These are phyloP conservation scores for Citrullus colocynthis DNA, from an alignment of 306 rosid genomes.

Conservation along the genomic window DNA sequence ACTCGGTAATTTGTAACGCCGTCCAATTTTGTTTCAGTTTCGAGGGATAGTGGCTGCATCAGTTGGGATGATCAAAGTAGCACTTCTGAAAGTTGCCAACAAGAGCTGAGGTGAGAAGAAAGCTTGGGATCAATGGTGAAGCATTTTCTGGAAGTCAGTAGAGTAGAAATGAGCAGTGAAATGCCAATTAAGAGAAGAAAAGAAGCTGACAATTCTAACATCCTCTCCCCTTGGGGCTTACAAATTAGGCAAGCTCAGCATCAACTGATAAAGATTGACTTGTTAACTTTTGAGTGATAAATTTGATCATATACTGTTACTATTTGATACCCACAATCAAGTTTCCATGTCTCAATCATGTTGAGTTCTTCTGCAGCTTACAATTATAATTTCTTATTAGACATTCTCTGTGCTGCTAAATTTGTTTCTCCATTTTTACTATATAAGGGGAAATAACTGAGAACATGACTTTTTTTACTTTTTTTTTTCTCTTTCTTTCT, in stretches of 20 bases:
- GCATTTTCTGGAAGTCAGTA: background rate
- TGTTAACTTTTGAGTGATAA: background rate
- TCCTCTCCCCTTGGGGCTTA: background rate
- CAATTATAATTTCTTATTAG: background rate
- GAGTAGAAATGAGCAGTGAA: background rate
- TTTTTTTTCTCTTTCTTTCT: too few species aligned
- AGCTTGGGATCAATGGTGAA: background rate
- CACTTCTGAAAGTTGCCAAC: conserved; percentile 43
- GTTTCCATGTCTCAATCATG: background rate
- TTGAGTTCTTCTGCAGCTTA: background rate
- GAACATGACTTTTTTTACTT: too few species aligned
- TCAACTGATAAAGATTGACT: background rate
- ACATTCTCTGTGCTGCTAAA: background rate
- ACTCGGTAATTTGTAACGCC: background rate
- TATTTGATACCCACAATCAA: background rate
- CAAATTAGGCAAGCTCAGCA: background rate
- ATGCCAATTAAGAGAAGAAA: background rate
- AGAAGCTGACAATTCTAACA: background rate
- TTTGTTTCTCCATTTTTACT: background rate
- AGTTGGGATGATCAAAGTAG: conserved; percentile 49
- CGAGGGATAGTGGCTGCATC: conserved; percentile 60
- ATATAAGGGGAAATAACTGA: background rate
- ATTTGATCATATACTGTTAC: background rate
- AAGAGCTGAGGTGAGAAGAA: conserved; percentile 12
- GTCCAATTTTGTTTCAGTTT: conserved; percentile 31